These are phyloP conservation scores for Plasmopara halstedii DNA, from an alignment of 352 stramenopile species.

Conservation along the genomic window DNA sequence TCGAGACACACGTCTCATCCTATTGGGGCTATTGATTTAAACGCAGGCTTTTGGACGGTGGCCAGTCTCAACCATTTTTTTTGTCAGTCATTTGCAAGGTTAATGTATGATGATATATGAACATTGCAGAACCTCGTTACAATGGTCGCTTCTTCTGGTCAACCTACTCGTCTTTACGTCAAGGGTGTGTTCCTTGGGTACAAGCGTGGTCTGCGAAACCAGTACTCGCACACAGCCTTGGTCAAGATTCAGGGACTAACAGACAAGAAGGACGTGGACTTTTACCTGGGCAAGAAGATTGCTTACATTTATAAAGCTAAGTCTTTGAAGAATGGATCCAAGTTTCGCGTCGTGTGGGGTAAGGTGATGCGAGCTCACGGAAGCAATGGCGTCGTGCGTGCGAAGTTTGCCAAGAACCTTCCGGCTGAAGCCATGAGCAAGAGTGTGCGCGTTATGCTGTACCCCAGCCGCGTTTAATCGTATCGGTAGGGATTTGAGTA, in stretches of 20 bases:
- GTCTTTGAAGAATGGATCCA: slow-evolving; percentile 91
- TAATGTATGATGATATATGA: slow-evolving; percentile 9
- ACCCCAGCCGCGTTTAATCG: slow-evolving; percentile 95
- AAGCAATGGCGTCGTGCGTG: slow-evolving; percentile 97
- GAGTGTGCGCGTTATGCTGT: slow-evolving; percentile 98
- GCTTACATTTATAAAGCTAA: slow-evolving; percentile 99
- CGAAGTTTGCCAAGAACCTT: slow-evolving; percentile 98
- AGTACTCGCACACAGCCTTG: slow-evolving; percentile 97
- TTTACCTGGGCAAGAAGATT: slow-evolving; percentile 99
- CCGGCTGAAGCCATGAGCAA: slow-evolving; percentile 94
- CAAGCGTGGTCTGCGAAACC: slow-evolving; percentile 96
- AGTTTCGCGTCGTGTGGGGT: slow-evolving; percentile 99
- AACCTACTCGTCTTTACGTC: slow-evolving; percentile 96
- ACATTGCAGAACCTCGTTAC: slow-evolving; percentile 61
- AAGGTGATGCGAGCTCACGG: slow-evolving; percentile 97
- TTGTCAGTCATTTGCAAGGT: not conserved
- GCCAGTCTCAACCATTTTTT: not conserved
- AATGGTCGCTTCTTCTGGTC: slow-evolving; percentile 88
- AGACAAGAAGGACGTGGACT: slow-evolving; percentile 97
- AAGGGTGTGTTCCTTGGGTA: slow-evolving; percentile 99
- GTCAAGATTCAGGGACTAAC: slow-evolving; percentile 99
- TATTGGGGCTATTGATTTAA: not conserved
- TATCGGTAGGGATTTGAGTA: no score
- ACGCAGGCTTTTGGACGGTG: slow-evolving; percentile 2
- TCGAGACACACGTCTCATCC: not conserved